phyloP scores from a whole-genome alignment of 2,329 filamentous ascomycete species.

The Podosphaera aphanis region DNA sequence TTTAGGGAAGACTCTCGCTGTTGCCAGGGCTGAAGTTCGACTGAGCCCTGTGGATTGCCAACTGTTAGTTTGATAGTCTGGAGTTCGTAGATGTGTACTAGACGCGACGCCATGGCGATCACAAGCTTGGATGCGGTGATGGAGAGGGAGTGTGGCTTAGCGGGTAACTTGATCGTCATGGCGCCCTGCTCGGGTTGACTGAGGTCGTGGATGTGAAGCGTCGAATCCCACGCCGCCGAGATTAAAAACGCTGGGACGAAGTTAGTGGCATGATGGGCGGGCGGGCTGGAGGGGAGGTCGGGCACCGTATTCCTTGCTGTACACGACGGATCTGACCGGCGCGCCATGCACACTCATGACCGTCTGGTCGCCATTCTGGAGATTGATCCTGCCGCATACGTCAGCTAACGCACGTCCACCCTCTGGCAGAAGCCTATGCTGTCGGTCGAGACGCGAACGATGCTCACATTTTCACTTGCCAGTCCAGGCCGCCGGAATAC shows the following conservation, averaged over 20 bases:
- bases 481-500: conserved; percentile 70
- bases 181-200: conserved; percentile 26
- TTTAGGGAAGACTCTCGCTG: conserved; percentile 81
- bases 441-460: too few species aligned
- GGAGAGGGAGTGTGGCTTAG: conserved; percentile 75
- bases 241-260: conserved; percentile 40
- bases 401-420: not conserved
- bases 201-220: conserved; percentile 61
- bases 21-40: conserved; percentile 60
- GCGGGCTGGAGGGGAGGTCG: conserved; percentile 2
- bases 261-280: conserved; percentile 1
- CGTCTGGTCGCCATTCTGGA: conserved; percentile 47
- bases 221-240: conserved; percentile 83
- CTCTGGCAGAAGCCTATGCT: too few species aligned
- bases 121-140: conserved; percentile 60
- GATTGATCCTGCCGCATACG: conserved; percentile 31
- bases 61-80: conserved; percentile 35
- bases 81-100: conserved; percentile 89
- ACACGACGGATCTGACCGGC: conserved; percentile 65
- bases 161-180: conserved; percentile 48
- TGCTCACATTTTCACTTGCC: conserved; percentile 49
- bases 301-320: conserved; percentile 47
- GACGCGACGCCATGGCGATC: conserved; percentile 80
- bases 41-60: conserved; percentile 21
- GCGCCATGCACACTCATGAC: conserved; percentile 57